Evolutionary conservation across 805 yeast genomes (phyloP), one percentile per base, ranked within the genome.

Genomic region (Nakazawaea laoshanensis): DNA sequence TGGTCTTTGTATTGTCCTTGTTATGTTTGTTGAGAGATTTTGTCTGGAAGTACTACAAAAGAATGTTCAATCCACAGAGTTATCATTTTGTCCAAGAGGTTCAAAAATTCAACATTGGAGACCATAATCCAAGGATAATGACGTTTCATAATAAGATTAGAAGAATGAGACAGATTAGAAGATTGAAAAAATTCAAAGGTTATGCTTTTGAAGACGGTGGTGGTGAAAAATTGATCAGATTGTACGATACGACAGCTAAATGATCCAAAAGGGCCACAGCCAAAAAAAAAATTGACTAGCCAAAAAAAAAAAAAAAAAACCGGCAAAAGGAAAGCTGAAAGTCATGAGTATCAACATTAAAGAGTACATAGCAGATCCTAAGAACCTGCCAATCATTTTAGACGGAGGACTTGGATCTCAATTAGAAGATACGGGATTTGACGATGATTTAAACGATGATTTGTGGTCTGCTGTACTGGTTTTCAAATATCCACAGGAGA

Each of bases 161-260:
- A 50, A 92, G 87, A 52, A 97, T 92, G 16, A 79, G 99, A 57
- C 99, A 94, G 57, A 97, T 92, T 24, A 95, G 89, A 56, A 73
- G 99, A 56, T 89, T 92, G 84, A 83, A 94, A 53, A 92, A 92
- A 50, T 98, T 92, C 59, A 77, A 97, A 59, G 99, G 99, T 5
- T 92, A 85, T 65, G 99, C 99, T 2, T 92, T 92, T 49, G 87
- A 96, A 5, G 95, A 86, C 42, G 95, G 84, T 52, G 94, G 94
- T 23, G 96, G 88, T 59, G 96, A 87, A 44, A 77, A 78, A 50
- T 73, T 92, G 40, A 80, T 92, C 30, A 72, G 97, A 48, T 85
- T 94, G 64, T 92, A 92, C 49, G 98, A 92, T 55, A 89, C 97
- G 3, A 89, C 96, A 1, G 79, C 23, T 8, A 20, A 81, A 56